These are phyloP conservation scores for Eucalyptus cloeziana DNA, from an alignment of 345 rosid species.

Conservation along the genomic window DNA sequence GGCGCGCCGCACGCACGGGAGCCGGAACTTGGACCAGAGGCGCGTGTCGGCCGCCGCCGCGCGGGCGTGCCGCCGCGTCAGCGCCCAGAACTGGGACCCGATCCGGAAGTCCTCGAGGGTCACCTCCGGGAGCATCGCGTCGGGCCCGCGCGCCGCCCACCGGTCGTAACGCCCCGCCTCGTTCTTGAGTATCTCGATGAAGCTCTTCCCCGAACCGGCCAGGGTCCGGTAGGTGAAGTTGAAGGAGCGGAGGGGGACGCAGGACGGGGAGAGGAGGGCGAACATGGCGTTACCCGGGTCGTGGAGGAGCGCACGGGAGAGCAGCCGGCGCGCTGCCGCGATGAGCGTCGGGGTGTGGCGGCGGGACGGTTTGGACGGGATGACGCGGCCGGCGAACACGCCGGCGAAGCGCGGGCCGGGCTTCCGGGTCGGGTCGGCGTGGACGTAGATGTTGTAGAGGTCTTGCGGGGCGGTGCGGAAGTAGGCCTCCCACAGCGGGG, in stretches of 20 bases:
- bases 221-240: conserved; percentile 36
- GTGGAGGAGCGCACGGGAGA: conserved; percentile 58
- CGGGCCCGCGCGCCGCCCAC: conserved; percentile 75
- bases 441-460: conserved; percentile 57
- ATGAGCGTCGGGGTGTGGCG: conserved; percentile 49
- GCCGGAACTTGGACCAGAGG: conserved; percentile 55
- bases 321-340: conserved; percentile 61
- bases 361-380: conserved; percentile 38
- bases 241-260: conserved; percentile 62
- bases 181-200: conserved; percentile 50
- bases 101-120: conserved; percentile 52
- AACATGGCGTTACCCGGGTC: conserved; percentile 55
- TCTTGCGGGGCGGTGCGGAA: conserved; percentile 18
- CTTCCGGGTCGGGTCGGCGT: conserved; percentile 44
- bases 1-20: conserved; percentile 35
- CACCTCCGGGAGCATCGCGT: conserved; percentile 72
- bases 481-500: conserved; percentile 56
- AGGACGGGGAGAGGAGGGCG: conserved; percentile 54
- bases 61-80: conserved; percentile 66
- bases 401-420: conserved; percentile 41
- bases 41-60: conserved; percentile 36
- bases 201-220: conserved; percentile 33
- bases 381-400: conserved; percentile 38
- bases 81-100: conserved; percentile 82
- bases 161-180: conserved; percentile 45